Base-by-base conservation (phyloP, 805 yeast genomes). In the Suhomyces emberorum region DNA sequence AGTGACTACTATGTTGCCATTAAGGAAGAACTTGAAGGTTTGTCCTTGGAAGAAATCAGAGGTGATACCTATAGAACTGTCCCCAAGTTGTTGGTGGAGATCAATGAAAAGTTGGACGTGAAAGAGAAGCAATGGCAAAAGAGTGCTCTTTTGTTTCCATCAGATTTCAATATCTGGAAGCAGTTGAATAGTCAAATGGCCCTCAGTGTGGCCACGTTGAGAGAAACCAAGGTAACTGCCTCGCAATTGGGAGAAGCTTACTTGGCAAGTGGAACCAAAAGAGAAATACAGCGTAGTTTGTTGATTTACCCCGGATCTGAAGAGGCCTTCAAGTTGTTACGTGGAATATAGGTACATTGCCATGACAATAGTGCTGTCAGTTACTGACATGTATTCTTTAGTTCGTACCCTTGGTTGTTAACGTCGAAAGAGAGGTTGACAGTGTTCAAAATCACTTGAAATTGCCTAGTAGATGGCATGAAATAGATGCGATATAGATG, bases 121-220 rank as follows among this genome's bases (percentile, higher is more conserved):
- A 42, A 48, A 1, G 41, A 55, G 17, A 36, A 37, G 14, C 52
- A 68, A 2, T 83, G 91, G 84, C 85, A 83, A 53, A 74, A 81
- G 48, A 72, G 79, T 8, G 88, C 91, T 0, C 63, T 83, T 43
- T 62, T 84, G 49, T 83, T 85, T 63, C 97, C 97, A 1, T 70
- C 74, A 25, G 84, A 82, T 47, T 67, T 69, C 39, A 61, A 64
- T 11, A 71, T 84, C 4, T 91, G 98, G 98, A 67, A 64, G 20
- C 63, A 73, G n/a, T 57, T 89, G 25, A 75, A 77, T 51, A 55
- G 61, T 17, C 65, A 63, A 34, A 71, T 80, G 52, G 79, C 88
- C 0, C 59, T 82, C 28, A 66, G 75, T 33, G 69, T 86, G 7
- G 82, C 88, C 2, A 52, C 70, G 8, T 63, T 69, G 17, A 68